phyloP scores from a whole-genome alignment of 2,329 filamentous ascomycete species.

The Xylaria sp. region DNA sequence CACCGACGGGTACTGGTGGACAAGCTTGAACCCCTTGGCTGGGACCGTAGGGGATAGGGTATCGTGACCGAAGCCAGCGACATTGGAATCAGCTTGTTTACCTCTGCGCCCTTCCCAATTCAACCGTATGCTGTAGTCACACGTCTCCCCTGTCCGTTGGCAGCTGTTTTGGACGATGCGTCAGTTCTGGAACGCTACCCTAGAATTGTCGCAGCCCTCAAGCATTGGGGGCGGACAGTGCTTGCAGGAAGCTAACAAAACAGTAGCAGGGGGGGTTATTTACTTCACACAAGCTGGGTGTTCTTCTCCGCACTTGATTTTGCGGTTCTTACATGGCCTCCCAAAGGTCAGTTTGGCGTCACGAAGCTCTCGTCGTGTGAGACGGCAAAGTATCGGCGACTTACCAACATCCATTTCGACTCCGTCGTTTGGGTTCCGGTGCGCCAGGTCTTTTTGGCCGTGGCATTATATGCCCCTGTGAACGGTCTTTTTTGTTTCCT shows the following conservation, averaged over 20 bases:
- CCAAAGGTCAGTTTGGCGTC: slow-evolving; percentile 37
- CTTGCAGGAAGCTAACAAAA: slow-evolving; percentile 25
- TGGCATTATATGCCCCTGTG: slow-evolving; percentile 52
- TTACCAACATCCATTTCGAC: slow-evolving; percentile 60
- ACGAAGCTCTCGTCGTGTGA: slow-evolving; percentile 21
- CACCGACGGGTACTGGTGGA: slow-evolving; percentile 50
- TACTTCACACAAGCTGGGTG: slow-evolving; percentile 77
- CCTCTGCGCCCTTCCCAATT: slow-evolving; percentile 82
- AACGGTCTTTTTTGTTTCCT: slow-evolving; percentile 11
- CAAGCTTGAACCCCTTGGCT: slow-evolving; percentile 51
- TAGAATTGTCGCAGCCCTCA: slow-evolving; percentile 10
- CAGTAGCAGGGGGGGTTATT: slow-evolving; percentile 25
- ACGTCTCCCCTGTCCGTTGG: slow-evolving; percentile 75
- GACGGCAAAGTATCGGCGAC: slow-evolving; percentile 34
- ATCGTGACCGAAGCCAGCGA: slow-evolving; percentile 45
- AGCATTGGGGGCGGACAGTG: slow-evolving; percentile 20
- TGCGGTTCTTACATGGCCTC: slow-evolving; percentile 83
- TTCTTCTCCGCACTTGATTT: slow-evolving; percentile 84
- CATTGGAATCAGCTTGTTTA: slow-evolving; percentile 60
- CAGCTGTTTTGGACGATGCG: slow-evolving; percentile 58
- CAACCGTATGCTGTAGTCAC: slow-evolving; percentile 83
- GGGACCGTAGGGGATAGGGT: slow-evolving; percentile 46
- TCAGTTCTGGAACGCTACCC: slow-evolving; percentile 34
- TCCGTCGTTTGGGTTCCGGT: slow-evolving; percentile 58
- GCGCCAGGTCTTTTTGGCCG: slow-evolving; percentile 57